Conservation (phyloP, 331 rosid species). For the Malus hybrid region DNA sequence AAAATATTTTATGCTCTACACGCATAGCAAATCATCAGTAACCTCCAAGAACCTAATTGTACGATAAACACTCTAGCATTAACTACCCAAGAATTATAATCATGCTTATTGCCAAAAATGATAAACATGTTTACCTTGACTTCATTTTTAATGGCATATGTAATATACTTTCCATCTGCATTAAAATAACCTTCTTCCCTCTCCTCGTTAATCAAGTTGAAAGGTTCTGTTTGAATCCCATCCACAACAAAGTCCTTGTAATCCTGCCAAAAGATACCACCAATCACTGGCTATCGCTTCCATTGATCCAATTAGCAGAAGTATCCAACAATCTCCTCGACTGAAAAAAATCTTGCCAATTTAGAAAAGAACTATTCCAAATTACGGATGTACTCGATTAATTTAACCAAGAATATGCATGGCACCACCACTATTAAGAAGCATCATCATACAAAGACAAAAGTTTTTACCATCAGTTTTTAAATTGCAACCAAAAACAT, state of each 20-base stretch:
- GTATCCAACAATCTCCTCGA: constrained; percentile 26
- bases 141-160: too few relatives aligned
- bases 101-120: background rate
- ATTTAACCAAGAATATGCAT: constrained; percentile 2
- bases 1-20: background rate
- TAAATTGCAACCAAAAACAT: background rate
- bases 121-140: too few relatives aligned
- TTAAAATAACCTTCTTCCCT: too few relatives aligned
- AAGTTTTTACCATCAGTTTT: background rate
- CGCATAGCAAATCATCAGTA: background rate
- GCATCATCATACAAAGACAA: background rate
- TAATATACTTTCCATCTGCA: too few relatives aligned
- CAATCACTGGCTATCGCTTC: background rate
- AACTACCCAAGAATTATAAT: background rate
- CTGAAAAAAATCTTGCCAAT: constrained; percentile 10
- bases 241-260: too few relatives aligned
- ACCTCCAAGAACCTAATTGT: background rate
- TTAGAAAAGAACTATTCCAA: constrained; percentile 13
- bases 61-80: background rate
- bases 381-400: background rate
- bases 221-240: too few relatives aligned
- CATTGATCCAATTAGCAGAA: constrained; percentile 34
- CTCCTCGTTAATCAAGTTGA: too few relatives aligned
- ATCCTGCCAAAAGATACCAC: too few relatives aligned
- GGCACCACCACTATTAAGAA: background rate